phyloP scores from a whole-genome alignment of 306 rosid species.

The Begonia peltatifolia region DNA sequence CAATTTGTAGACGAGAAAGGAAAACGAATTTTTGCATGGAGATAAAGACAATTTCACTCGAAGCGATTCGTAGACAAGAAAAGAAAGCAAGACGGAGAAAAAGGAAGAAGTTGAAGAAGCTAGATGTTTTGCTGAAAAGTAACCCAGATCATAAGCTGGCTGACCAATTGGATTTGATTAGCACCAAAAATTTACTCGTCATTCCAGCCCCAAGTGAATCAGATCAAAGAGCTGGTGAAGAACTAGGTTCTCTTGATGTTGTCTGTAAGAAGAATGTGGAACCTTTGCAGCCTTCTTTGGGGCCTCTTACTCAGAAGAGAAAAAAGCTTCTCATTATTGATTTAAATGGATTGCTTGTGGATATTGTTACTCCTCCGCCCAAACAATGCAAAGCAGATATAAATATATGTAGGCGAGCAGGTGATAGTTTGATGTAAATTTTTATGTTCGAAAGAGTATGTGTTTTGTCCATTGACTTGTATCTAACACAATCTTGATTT shows the following conservation, averaged over 20 bases:
- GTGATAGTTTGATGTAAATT: conserved; percentile 21
- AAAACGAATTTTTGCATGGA: not conserved
- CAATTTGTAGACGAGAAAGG: not conserved
- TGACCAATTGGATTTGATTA: conserved; percentile 10
- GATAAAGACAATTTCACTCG: not conserved
- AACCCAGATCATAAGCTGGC: conserved; percentile 10
- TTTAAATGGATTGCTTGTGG: conserved; percentile 66
- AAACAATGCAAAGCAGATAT: conserved; percentile 37
- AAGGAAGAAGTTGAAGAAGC: not conserved
- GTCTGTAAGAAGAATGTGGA: conserved; percentile 13
- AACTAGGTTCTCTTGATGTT: conserved; percentile 6
- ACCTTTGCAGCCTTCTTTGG: conserved; percentile 16
- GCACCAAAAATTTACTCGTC: conserved; percentile 7
- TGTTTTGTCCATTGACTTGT: not conserved
- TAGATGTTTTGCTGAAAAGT: not conserved
- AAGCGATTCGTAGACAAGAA: not conserved
- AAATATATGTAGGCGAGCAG: conserved; percentile 28
- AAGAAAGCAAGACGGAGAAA: not conserved
- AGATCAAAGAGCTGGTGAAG: conserved; percentile 10
- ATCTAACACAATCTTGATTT: conserved; percentile 13
- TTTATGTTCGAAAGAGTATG: not conserved
- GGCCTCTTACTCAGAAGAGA: conserved; percentile 16
- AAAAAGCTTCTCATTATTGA: conserved; percentile 79
- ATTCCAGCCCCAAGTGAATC: conserved; percentile 9
- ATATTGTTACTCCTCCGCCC: conserved; percentile 49